These are phyloP conservation scores for Blastocystis sp. DNA, from an alignment of 352 stramenopile species.

Conservation along the genomic window DNA sequence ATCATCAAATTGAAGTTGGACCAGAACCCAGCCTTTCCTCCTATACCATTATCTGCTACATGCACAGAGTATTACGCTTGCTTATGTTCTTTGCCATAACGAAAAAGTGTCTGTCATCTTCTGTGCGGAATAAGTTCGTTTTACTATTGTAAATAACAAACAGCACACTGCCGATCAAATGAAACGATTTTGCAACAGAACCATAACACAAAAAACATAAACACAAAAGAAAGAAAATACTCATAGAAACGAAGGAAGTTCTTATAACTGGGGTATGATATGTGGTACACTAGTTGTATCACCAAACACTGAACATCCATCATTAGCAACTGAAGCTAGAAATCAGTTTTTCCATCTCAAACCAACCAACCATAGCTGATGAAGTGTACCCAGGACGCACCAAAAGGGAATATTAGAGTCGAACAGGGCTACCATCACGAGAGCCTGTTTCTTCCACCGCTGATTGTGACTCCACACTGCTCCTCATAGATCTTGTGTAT, in stretches of 20 bases:
- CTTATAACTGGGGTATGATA: background rate
- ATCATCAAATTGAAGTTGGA: slow-evolving; percentile 68
- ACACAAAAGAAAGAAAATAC: background rate
- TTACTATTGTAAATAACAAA: background rate
- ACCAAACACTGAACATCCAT: background rate
- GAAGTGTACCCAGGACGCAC: too few relatives aligned
- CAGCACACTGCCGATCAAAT: background rate
- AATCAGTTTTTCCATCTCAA: too few relatives aligned
- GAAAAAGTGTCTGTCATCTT: slow-evolving; percentile 6
- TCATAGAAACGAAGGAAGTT: background rate
- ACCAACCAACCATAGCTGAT: too few relatives aligned
- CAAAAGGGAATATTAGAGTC: too few relatives aligned
- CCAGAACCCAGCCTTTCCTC: slow-evolving; percentile 48
- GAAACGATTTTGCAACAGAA: background rate
- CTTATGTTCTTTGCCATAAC: background rate
- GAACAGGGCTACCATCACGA: too few relatives aligned
- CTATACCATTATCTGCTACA: background rate
- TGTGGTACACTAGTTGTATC: background rate
- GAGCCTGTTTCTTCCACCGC: too few relatives aligned
- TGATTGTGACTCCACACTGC: too few relatives aligned
- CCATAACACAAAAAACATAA: background rate
- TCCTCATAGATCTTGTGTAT: too few relatives aligned
- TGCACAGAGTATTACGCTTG: background rate
- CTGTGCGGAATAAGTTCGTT: background rate
- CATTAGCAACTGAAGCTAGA: too few relatives aligned